A percentile compares a stretch with the other conserved stretches of the same genome.
These are phyloP conservation scores for Cyberlindnera misumaiensis DNA, from an alignment of 805 yeast species.

Conservation along the genomic window DNA sequence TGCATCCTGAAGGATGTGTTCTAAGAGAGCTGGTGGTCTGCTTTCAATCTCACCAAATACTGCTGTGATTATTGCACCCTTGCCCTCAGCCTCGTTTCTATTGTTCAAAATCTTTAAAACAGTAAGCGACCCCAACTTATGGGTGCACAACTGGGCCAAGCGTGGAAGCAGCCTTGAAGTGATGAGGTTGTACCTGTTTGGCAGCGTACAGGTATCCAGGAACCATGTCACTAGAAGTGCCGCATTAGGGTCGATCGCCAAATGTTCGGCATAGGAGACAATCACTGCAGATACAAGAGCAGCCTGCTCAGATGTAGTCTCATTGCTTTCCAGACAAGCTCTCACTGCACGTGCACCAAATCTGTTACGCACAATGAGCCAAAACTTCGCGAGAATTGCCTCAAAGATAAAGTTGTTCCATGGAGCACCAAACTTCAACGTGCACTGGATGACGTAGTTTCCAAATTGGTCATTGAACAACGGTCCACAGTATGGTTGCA, in stretches of 20 bases:
- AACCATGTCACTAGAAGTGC: constrained; percentile 90
- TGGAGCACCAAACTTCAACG: constrained; percentile 82
- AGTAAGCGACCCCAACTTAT: constrained; percentile 80
- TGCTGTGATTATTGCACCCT: constrained; percentile 52
- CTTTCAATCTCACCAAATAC: constrained; percentile 48
- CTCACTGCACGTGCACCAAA: constrained; percentile 94
- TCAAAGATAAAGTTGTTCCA: constrained; percentile 88
- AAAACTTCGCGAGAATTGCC: constrained; percentile 66
- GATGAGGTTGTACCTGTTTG: constrained; percentile 58
- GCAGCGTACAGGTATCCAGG: constrained; percentile 71
- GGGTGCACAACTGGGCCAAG: constrained; percentile 60
- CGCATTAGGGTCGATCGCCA: constrained; percentile 82
- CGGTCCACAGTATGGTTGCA: constrained; percentile 77
- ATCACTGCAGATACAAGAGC: constrained; percentile 71
- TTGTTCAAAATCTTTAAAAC: constrained; percentile 70
- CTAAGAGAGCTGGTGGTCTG: constrained; percentile 42
- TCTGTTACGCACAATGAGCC: constrained; percentile 78
- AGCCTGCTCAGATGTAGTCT: constrained; percentile 60
- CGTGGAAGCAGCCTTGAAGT: constrained; percentile 57
- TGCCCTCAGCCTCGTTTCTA: constrained; percentile 57
- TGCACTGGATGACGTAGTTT: constrained; percentile 92
- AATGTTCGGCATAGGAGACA: constrained; percentile 66
- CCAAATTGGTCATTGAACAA: constrained; percentile 94
- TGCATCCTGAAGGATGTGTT: constrained; percentile 56
- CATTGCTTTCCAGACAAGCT: constrained; percentile 81